Evolutionary conservation across 75 land plant genomes (phyloP).

Genomic region (Picea glauca): DNA sequence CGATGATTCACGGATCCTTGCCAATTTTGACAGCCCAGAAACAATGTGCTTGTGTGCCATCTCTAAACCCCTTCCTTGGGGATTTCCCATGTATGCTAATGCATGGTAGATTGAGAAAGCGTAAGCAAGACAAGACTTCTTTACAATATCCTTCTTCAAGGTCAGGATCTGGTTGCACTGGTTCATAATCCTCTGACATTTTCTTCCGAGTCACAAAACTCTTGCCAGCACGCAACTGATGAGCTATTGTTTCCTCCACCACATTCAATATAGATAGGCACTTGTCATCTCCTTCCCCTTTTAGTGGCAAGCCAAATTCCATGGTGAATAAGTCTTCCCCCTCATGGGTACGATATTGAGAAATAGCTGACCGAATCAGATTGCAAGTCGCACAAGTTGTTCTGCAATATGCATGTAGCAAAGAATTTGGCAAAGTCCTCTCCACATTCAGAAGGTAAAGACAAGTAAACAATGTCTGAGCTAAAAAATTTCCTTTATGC

Average conservation of each 20-base stretch:
- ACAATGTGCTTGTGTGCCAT: constrained; percentile 85
- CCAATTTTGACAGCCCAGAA: constrained; percentile 69
- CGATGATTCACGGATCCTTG: constrained; percentile 37
- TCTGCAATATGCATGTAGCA: constrained; percentile 85
- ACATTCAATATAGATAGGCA: constrained; percentile 69
- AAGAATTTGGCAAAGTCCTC: constrained; percentile 64
- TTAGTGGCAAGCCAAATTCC: constrained; percentile 78
- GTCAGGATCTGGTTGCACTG: constrained; percentile 71
- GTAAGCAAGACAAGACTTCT: constrained; percentile 79
- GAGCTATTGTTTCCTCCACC: constrained; percentile 76
- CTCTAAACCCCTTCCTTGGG: constrained; percentile 92
- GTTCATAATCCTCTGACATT: constrained; percentile 61
- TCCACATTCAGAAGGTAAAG: constrained; percentile 78
- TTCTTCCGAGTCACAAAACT: constrained; percentile 43
- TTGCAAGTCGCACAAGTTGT: constrained; percentile 74
- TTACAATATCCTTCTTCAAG: constrained; percentile 87
- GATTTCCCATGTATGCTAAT: constrained; percentile 63
- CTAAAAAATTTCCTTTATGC: constrained; percentile 90
- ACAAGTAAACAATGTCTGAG: constrained; percentile 93
- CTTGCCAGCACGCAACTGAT: constrained; percentile 77
- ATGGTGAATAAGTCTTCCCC: constrained; percentile 88
- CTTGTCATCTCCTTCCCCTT: constrained; percentile 75
- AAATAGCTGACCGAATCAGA: constrained; percentile 65
- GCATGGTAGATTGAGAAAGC: constrained; percentile 93
- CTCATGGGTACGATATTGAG: constrained; percentile 89